Evolutionary conservation across 2,329 filamentous ascomycete species (phyloP).

Genomic region (Lithohypha guttulata): DNA sequence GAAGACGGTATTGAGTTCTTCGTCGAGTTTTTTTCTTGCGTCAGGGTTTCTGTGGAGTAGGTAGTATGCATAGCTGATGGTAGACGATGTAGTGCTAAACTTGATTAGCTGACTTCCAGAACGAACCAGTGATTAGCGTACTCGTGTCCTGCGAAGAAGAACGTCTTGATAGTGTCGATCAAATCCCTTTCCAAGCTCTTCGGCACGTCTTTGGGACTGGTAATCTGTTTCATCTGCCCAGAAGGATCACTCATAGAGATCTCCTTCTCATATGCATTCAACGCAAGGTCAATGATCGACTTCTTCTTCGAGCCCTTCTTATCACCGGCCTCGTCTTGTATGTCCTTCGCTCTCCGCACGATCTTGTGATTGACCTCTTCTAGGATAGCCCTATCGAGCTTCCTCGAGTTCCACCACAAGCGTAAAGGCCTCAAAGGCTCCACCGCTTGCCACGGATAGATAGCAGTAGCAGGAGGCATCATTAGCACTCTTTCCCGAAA

Average conservation of each 20-base stretch:
- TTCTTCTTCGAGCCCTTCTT: constrained; percentile 5
- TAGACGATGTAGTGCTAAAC: constrained; percentile 14
- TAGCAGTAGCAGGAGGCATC: constrained; percentile 12
- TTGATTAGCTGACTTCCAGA: too few relatives aligned
- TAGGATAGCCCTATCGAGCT: constrained; percentile 15
- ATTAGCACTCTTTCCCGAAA: constrained; percentile 20
- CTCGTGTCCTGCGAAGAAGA: constrained; percentile 25
- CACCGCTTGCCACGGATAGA: constrained; percentile 11
- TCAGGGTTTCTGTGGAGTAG: constrained; percentile 29
- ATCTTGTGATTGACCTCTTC: constrained; percentile 16
- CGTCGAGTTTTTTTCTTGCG: constrained; percentile 28
- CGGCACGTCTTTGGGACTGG: background rate
- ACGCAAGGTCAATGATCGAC: constrained; percentile 18
- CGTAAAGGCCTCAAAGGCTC: constrained; percentile 10
- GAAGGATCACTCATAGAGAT: constrained; percentile 2
- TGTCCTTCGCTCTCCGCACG: constrained; percentile 4
- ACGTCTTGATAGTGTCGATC: constrained; percentile 24
- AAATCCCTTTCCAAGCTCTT: constrained; percentile 5
- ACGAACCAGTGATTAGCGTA: too few relatives aligned
- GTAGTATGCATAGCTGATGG: constrained; percentile 29
- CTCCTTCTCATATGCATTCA: constrained; percentile 19
- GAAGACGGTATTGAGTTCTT: constrained; percentile 45
- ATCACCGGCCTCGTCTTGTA: background rate
- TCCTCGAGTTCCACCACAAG: constrained; percentile 17
- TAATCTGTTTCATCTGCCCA: background rate